phyloP scores from a whole-genome alignment of 768 basidiomycete species.

The Psilocybe cyanescens region DNA sequence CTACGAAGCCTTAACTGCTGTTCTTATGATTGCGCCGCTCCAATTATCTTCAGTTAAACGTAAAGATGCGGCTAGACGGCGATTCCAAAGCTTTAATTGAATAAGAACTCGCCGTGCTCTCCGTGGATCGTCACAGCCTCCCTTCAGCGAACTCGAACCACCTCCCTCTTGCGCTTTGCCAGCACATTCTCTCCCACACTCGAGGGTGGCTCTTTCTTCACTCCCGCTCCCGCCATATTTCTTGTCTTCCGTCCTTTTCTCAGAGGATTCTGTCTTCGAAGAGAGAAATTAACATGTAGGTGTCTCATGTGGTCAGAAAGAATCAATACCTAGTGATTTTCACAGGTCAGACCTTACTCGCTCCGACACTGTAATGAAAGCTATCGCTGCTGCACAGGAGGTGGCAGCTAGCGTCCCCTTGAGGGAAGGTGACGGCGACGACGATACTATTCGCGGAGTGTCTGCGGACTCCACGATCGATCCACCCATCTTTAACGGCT shows the following conservation, averaged over 20 bases:
- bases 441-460: conserved; percentile 25
- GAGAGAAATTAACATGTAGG: conserved; percentile 16
- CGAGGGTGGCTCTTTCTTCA: conserved; percentile 18
- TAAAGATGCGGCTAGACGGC: conserved; percentile 26
- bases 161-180: conserved; percentile 10
- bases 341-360: conserved; percentile 26
- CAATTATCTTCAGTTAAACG: conserved; percentile 24
- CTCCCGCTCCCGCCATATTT: conserved; percentile 20
- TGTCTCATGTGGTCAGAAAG: conserved; percentile 1
- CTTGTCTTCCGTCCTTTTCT: not conserved
- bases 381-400: conserved; percentile 27
- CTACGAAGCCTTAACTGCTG: conserved; percentile 13
- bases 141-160: conserved; percentile 22
- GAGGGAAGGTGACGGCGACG: conserved; percentile 27
- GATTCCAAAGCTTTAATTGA: conserved; percentile 33
- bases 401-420: conserved; percentile 18
- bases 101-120: conserved; percentile 29
- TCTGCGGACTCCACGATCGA: conserved; percentile 22
- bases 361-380: conserved; percentile 28
- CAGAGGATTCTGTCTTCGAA: conserved; percentile 4
- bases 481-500: conserved; percentile 40
- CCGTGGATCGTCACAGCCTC: conserved; percentile 27
- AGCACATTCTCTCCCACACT: conserved; percentile 23
- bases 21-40: conserved; percentile 23
- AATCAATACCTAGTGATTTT: conserved; percentile 5